Percentiles rank a stretch among this genome's conserved stretches.
Evolutionary conservation across 331 rosid genomes (phyloP).

Genomic region (Malus hybrid): DNA sequence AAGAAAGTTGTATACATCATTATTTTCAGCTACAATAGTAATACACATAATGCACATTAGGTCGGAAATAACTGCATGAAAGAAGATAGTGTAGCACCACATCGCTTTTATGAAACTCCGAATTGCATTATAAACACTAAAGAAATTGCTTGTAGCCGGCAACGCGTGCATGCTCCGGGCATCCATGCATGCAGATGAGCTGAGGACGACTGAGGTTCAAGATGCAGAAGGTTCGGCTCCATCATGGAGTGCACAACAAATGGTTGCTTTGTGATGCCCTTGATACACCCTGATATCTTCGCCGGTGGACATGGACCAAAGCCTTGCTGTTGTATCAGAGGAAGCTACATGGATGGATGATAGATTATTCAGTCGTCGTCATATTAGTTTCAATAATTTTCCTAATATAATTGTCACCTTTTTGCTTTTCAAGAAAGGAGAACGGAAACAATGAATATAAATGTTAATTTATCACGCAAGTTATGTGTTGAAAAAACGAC

Average conservation of each 20-base stretch:
- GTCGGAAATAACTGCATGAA: neutral
- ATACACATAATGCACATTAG: neutral
- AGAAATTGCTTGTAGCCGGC: neutral
- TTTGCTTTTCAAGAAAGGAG: neutral
- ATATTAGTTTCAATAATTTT: neutral
- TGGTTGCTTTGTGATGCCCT: slow-evolving; percentile 94
- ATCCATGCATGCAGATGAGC: neutral
- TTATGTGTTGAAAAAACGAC: neutral
- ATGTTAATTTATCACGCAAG: neutral
- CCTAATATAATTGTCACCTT: neutral
- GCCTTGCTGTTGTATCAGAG: slow-evolving; percentile 91
- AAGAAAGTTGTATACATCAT: neutral
- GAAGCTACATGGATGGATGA: slow-evolving; percentile 51
- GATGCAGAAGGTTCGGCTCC: slow-evolving; percentile 77
- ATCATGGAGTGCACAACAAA: slow-evolving; percentile 94
- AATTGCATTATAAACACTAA: neutral
- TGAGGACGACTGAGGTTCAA: slow-evolving; percentile 15
- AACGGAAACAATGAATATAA: neutral
- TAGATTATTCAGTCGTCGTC: neutral
- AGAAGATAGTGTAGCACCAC: neutral
- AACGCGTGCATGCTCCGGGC: neutral
- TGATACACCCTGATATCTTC: slow-evolving; percentile 81
- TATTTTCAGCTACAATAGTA: neutral
- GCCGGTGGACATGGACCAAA: slow-evolving; percentile 85
- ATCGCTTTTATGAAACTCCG: neutral